A percentile compares a stretch with the other conserved stretches of the same genome.
phyloP scores from a whole-genome alignment of 2,329 filamentous ascomycete species.

The Dactylellina sp. region DNA sequence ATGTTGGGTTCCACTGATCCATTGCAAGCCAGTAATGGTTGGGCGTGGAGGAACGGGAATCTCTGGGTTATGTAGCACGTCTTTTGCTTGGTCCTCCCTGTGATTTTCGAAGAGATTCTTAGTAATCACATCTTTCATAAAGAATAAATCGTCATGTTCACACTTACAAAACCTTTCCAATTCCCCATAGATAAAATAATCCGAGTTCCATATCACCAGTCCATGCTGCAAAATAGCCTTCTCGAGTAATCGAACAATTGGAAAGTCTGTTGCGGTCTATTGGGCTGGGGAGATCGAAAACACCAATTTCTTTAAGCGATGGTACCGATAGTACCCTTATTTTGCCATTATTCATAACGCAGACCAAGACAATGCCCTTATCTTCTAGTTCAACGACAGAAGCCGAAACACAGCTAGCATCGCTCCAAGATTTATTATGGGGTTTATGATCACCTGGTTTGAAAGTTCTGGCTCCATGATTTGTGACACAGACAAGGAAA shows the following conservation, averaged over 20 bases:
- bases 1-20: slow-evolving; percentile 95
- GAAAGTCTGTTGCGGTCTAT: slow-evolving; percentile 35
- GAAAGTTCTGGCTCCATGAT: slow-evolving; percentile 83
- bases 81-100: slow-evolving; percentile 64
- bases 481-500: slow-evolving; percentile 80
- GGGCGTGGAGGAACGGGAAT: slow-evolving; percentile 81
- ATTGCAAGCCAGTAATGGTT: slow-evolving; percentile 94
- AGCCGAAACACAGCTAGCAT: slow-evolving; percentile 79
- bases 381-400: slow-evolving; percentile 79
- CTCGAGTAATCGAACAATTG: slow-evolving; percentile 54
- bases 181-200: slow-evolving; percentile 85
- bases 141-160: not conserved
- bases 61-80: slow-evolving; percentile 82
- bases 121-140: not conserved
- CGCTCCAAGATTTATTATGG: slow-evolving; percentile 89
- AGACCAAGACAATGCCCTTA: slow-evolving; percentile 81
- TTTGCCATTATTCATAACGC: slow-evolving; percentile 84
- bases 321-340: slow-evolving; percentile 88
- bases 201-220: slow-evolving; percentile 86
- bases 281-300: slow-evolving; percentile 31
- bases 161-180: slow-evolving; percentile 72
- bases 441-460: slow-evolving; percentile 86
- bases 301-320: slow-evolving; percentile 82
- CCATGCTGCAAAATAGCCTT: slow-evolving; percentile 86
- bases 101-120: slow-evolving; percentile 18